Evolutionary conservation across 306 rosid species (phyloP), one percentile per base, ranked within the genome.

Genomic region (Boehmeria nivea): DNA sequence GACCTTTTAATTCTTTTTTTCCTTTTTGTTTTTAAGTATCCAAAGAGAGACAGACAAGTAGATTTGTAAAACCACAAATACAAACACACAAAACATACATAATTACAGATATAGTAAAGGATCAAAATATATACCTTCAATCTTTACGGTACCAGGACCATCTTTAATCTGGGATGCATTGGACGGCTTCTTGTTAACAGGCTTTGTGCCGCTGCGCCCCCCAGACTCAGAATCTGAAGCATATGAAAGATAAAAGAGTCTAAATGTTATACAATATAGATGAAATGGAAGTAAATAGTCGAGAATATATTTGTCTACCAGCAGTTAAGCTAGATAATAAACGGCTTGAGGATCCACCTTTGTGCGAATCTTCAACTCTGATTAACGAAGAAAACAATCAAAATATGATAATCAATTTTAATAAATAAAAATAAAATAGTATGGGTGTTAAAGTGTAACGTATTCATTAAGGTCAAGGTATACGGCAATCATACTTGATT

Each of bases 361-460:
- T 91, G 68, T 80, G 89, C n/a, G 77, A 63, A 67, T 87, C 96
- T 83, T 91, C 99, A 53, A 72, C 61, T 62, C 99, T 91, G 80
- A 66, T 55, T 52, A 63, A 69, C 8, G n/a, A 70, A 68, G 45
- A 68, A 34, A 62, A 59, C 15, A 40, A 40, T 3, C 17, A 40
- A 1, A 11, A 11, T 11, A 40, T 12, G 2, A 11, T 8, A 40
- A 11, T 40, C n/a, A 40, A 12, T 8, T n/a, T 11, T 11, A 11
- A 11, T 33, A 33, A 4, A 33, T 4, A 33, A 33, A 33, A 33
- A 11, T 16, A 52, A n/a, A 43, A 51, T 59, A 49, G 48, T 31
- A 10, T n/a, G n/a, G n/a, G n/a, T n/a, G n/a, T n/a, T n/a, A 33
- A 33, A 33, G 5, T 33, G 11, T 11, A 33, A 11, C 11, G 7